phyloP scores from a whole-genome alignment of 208 protist genomes.

The Vickermania spadyakhi region DNA sequence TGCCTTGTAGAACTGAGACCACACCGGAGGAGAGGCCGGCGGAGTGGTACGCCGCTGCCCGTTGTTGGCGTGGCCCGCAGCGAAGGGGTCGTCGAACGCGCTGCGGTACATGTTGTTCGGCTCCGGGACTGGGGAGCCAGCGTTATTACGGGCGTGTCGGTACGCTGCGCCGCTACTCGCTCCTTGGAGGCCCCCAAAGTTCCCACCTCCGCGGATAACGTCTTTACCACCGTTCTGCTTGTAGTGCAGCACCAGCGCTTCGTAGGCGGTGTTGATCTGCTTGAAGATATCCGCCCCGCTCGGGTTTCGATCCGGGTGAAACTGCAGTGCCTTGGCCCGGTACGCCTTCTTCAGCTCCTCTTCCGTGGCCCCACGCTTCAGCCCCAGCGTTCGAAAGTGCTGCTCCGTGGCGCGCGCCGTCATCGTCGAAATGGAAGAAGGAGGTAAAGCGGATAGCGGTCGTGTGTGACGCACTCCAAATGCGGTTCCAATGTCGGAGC shows the following conservation, averaged over 20 bases:
- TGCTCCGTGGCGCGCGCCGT: conserved; percentile 14
- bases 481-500: too few relatives aligned
- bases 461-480: too few relatives aligned
- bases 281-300: conserved; percentile 72
- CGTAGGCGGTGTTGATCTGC: conserved; percentile 91
- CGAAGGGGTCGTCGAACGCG: background rate
- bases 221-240: conserved; percentile 21
- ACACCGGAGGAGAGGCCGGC: background rate
- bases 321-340: conserved; percentile 81
- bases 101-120: background rate
- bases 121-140: background rate
- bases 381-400: conserved; percentile 53
- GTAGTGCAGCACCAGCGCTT: conserved; percentile 76
- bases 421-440: too few relatives aligned
- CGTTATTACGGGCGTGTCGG: background rate
- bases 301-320: conserved; percentile 92
- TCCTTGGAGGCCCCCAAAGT: background rate
- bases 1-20: background rate
- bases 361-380: conserved; percentile 60
- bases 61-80: too few relatives aligned
- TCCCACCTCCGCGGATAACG: background rate
- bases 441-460: too few relatives aligned
- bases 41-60: background rate
- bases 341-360: conserved; percentile 89
- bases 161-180: background rate